These are phyloP conservation scores for Xylariaceae sp. DNA, from an alignment of 2,329 filamentous ascomycete species.

Conservation along the genomic window DNA sequence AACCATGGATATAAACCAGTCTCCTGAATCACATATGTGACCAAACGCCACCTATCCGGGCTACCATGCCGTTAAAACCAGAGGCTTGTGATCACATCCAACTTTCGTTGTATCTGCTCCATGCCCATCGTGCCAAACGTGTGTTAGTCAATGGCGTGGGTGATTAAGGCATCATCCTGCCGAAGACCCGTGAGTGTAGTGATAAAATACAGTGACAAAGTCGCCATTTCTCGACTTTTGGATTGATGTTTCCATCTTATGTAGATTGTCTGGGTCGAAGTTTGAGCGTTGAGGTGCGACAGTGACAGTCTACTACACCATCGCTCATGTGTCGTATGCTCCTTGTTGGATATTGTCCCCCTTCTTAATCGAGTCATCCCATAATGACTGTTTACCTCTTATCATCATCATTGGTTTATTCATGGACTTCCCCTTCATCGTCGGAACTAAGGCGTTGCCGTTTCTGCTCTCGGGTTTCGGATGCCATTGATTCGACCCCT, in stretches of 20 bases:
- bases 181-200: background rate
- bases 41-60: conserved; percentile 27
- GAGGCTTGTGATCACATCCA: conserved; percentile 25
- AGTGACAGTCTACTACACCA: background rate
- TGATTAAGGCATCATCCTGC: background rate
- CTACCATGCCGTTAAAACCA: conserved; percentile 20
- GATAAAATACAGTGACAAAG: conserved; percentile 22
- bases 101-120: conserved; percentile 11
- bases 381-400: background rate
- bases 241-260: background rate
- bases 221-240: background rate
- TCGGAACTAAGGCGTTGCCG: conserved; percentile 51
- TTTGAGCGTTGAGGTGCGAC: background rate
- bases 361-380: background rate
- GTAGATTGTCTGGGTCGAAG: background rate
- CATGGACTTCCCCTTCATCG: conserved; percentile 56
- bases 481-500: conserved; percentile 45
- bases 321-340: background rate
- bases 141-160: background rate
- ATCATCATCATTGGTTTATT: conserved; percentile 27
- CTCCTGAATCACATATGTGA: conserved; percentile 11
- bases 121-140: background rate
- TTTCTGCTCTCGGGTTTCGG: conserved; percentile 50
- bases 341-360: background rate
- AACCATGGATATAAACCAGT: conserved; percentile 19